Percentiles rank a stretch among this genome's conserved stretches.
These are phyloP conservation scores for Botrytis pseudocinerea DNA, from an alignment of 2,329 filamentous ascomycete genomes.

Conservation along the genomic window DNA sequence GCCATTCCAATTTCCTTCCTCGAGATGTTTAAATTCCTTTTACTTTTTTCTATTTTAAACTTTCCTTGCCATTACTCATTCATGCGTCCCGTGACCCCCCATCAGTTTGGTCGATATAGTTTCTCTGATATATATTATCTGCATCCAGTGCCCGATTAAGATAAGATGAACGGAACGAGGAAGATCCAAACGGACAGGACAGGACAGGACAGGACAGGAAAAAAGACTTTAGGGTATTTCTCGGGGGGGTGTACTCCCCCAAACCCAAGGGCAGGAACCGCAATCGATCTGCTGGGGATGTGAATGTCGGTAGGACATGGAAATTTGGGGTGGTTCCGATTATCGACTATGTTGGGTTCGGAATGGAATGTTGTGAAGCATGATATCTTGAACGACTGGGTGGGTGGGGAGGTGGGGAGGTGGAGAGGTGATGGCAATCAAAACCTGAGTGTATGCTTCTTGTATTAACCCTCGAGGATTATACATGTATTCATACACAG, in stretches of 20 bases:
- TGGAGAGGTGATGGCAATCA: background rate
- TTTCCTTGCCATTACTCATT: background rate
- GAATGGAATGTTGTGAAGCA: conserved; percentile 2
- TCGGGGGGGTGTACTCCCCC: background rate
- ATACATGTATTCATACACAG: background rate
- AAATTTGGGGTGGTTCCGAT: background rate
- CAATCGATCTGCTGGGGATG: conserved; percentile 1
- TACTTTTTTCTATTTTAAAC: background rate
- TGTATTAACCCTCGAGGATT: background rate
- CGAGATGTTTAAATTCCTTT: background rate
- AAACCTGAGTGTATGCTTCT: background rate
- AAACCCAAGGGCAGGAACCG: background rate
- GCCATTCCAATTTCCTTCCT: background rate
- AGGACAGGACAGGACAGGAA: background rate
- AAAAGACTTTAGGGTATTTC: conserved; percentile 3
- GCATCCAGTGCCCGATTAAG: background rate
- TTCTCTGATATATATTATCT: background rate
- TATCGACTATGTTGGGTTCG: conserved; percentile 10
- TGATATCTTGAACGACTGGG: background rate
- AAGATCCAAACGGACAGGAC: background rate
- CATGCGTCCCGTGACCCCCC: background rate
- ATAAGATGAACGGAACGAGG: background rate
- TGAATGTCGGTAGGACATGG: background rate
- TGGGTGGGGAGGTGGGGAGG: too few species aligned
- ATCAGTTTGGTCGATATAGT: background rate